phyloP scores from a whole-genome alignment of 164 flowering plant genomes.

The Macadamia integrifolia region DNA sequence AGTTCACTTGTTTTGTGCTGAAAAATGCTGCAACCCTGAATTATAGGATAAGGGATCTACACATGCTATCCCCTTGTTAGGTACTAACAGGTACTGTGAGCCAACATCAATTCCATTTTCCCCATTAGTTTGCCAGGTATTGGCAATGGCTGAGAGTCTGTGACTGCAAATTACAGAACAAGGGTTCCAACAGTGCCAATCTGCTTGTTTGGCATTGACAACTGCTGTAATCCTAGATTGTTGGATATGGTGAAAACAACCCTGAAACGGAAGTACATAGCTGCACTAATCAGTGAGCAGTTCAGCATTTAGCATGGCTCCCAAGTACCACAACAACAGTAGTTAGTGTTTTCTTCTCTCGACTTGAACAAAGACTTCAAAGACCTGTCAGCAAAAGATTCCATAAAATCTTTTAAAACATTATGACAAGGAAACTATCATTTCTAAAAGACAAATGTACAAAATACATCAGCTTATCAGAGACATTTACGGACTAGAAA shows the following conservation, averaged over 20 bases:
- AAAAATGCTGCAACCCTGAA: conserved; percentile 17
- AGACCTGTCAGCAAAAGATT: background rate
- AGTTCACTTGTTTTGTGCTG: conserved; percentile 31
- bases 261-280: background rate
- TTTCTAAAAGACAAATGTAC: background rate
- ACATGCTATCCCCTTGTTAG: conserved; percentile 41
- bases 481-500: background rate
- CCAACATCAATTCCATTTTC: conserved; percentile 5
- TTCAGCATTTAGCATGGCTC: background rate
- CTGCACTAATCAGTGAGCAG: background rate
- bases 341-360: background rate
- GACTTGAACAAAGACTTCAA: background rate
- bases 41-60: conserved; percentile 18
- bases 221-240: background rate
- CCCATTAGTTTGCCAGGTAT: too few species aligned
- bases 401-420: background rate
- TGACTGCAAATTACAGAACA: conserved; percentile 16
- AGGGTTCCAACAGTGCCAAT: too few species aligned
- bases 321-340: background rate
- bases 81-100: conserved; percentile 18
- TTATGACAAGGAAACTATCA: background rate
- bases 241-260: background rate
- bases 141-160: conserved; percentile 24
- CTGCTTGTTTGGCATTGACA: too few species aligned
- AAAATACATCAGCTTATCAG: background rate